Evolutionary conservation across 1,139 yeast genomes (phyloP), one percentile per base, ranked within the genome.

Genomic region (Candida glucosophila): DNA sequence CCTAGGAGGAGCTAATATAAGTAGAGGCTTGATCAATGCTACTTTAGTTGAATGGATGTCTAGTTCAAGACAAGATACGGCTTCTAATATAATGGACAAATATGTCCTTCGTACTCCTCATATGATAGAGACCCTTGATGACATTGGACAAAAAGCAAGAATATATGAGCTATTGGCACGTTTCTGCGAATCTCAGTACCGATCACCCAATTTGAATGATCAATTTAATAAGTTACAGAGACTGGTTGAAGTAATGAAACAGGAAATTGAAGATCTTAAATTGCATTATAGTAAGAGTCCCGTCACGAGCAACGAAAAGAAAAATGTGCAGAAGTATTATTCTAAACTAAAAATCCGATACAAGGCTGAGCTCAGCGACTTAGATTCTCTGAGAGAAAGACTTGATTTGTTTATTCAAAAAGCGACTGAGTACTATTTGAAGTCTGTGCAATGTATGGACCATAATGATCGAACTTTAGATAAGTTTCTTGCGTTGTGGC

Each of bases 401-500:
- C 58, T 58, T 23, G 50, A 53, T 15, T 47, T 44, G 5, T 77
- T 79, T 41, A 59, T 75, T 5, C 49, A 51, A 12, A 66, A 71
- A 22, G 73, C 94, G 0, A 59, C 80, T 8, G 66, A 61, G 22
- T 77, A 68, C 37, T 83, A 79, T 41, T 45, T 85, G 29, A 60
- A 57, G 25, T 60, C 82, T 25, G 53, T 78, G 16, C 50, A 58
- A 14, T 46, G 66, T 22, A 69, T 64, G 20, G 58, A 55, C 9
- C 63, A 58, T 32, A 67, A 67, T 25, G 72, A 67, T 28, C 78
- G 74, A 31, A 78, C 73, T 31, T 57, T 80, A 26, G 94, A 85
- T 38, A 68, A 82, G 29, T 78, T 88, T 34, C 77, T 88, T 45
- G 80, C 92, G 0, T 49, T 88, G n/a, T 88, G 96, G 95, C 60